Evolutionary conservation across 2,329 filamentous ascomycete species (phyloP), one percentile per base, ranked within the genome.

Genomic region (Pezicula carpinea): DNA sequence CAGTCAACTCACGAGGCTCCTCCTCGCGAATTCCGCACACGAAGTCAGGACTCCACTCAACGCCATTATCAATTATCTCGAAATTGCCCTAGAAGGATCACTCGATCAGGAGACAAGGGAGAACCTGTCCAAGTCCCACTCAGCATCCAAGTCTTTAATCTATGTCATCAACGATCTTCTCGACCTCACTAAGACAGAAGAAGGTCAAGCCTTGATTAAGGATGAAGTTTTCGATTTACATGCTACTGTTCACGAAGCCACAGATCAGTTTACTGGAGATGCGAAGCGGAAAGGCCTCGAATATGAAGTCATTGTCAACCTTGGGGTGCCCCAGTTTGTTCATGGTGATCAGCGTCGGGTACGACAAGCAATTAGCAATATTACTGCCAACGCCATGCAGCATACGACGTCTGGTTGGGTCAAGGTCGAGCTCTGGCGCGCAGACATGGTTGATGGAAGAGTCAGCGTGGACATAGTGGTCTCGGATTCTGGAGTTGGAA

Each of bases 121-220:
- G 5, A 95, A 93, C 50, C 70, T 96, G 5, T 77, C 85, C 1
- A 85, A 83, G 55, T 95, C 90, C 1, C 88, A 96, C 62, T 95
- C 89, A 0, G 90, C 90, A 4, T 96, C 90, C 0, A 95, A 95
- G 60, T 95, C 89, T 0, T 70, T 96, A 21, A 92, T 96, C 4
- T 95, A 95, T 62, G 89, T 95, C 8, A 96, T 96, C 68, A 96
- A 96, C 54, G 90, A 96, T 62, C 73, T 96, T 1, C 73, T 96
- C 1, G 90, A 96, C 61, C 71, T 96, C 23, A 95, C 91, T 1
- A 93, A 95, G 60, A 86, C 87, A 0, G 90, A 95, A 63, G 86
- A 91, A 63, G 89, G 90, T 0, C 83, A 85, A 40, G 77, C 82
- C 1, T 68, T 95, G 3, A 77, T 92, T 60, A 92, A 89, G 57